Percentiles rank a stretch among this genome's conserved stretches.
Conservation (phyloP, 805 yeast species). For the Priceomyces melissophilus region DNA sequence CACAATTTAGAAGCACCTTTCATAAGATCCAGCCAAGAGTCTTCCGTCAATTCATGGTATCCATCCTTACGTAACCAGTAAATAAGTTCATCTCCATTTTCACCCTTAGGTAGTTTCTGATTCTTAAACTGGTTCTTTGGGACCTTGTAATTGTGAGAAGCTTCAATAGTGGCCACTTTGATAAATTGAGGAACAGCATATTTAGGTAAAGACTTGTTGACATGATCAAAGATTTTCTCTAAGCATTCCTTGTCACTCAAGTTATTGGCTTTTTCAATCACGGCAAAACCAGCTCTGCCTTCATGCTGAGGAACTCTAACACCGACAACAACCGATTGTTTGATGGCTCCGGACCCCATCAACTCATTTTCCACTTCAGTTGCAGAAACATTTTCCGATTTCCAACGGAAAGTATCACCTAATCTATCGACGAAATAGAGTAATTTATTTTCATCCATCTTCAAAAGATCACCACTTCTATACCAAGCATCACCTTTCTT, state of each 20-base stretch:
- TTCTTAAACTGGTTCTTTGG: constrained; percentile 65
- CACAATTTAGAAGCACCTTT: constrained; percentile 39
- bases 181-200: constrained; percentile 85
- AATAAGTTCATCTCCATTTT: constrained; percentile 52
- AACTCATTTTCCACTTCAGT: constrained; percentile 86
- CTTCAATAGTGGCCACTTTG: constrained; percentile 63
- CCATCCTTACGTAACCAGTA: constrained; percentile 63
- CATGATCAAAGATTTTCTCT: constrained; percentile 25
- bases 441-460: constrained; percentile 61
- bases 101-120: constrained; percentile 68
- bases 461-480: constrained; percentile 81
- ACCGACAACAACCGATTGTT: constrained; percentile 84
- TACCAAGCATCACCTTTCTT: constrained; percentile 88
- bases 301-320: constrained; percentile 81
- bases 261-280: constrained; percentile 52
- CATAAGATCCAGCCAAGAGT: constrained; percentile 49
- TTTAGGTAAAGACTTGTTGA: constrained; percentile 55
- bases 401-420: constrained; percentile 97
- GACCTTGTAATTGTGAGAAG: constrained; percentile 80
- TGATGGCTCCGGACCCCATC: constrained; percentile 44
- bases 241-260: constrained; percentile 22
- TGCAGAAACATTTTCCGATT: constrained; percentile 90
- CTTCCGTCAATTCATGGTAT: constrained; percentile 56
- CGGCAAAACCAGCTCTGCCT: constrained; percentile 92
- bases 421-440: constrained; percentile 85